A percentile compares a stretch with the other conserved stretches of the same genome.
Evolutionary conservation across 352 stramenopile species (phyloP).

Genomic region (Phytophthora pisi): DNA sequence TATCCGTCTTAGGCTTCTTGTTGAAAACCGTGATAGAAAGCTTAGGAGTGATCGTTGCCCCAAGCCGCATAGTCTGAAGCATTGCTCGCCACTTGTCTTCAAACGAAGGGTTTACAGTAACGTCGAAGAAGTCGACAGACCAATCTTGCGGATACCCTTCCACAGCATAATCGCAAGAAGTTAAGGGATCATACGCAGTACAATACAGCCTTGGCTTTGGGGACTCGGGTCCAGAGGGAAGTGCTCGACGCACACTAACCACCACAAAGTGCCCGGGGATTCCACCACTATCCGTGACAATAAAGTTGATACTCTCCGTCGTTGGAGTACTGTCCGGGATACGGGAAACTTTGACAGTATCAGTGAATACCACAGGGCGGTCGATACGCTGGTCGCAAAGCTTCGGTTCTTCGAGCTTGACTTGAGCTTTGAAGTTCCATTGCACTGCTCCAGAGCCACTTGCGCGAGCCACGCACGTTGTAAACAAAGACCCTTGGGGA

Average conservation of each 20-base stretch:
- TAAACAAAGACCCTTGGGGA: constrained; percentile 71
- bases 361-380: constrained; percentile 72
- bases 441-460: constrained; percentile 55
- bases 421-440: constrained; percentile 65
- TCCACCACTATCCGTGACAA: constrained; percentile 28
- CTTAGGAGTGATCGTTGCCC: constrained; percentile 67
- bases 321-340: constrained; percentile 43
- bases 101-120: constrained; percentile 44
- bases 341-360: constrained; percentile 67
- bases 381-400: constrained; percentile 60
- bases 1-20: constrained; percentile 70
- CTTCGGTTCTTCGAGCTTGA: constrained; percentile 61
- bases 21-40: constrained; percentile 73
- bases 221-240: constrained; percentile 33
- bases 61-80: constrained; percentile 61
- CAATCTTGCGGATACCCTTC: constrained; percentile 68
- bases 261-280: constrained; percentile 68
- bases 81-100: constrained; percentile 61
- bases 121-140: constrained; percentile 73
- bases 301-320: constrained; percentile 56
- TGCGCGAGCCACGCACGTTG: constrained; percentile 51
- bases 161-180: constrained; percentile 78
- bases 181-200: constrained; percentile 84
- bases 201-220: constrained; percentile 61
- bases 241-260: constrained; percentile 65